A percentile compares a stretch with the other conserved stretches of the same genome.
Conservation (phyloP, 495 filamentous ascomycete genomes). For the Annulohypoxylon maeteangense region DNA sequence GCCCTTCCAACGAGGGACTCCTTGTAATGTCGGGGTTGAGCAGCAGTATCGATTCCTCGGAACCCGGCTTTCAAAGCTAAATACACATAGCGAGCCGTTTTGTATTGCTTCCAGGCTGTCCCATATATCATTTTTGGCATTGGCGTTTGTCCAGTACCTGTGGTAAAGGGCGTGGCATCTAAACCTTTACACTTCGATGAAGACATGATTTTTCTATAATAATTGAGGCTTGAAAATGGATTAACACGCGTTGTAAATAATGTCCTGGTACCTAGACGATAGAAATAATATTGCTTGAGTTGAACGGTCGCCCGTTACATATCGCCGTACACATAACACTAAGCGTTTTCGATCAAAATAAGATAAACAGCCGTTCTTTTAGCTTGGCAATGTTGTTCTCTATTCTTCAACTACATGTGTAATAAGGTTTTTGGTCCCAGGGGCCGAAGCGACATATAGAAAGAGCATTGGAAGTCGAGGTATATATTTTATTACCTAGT, state of each 20-base stretch:
- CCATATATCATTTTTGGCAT: slow-evolving; percentile 78
- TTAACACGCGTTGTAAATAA: background rate
- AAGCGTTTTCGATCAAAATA: background rate
- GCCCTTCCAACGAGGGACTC: slow-evolving; percentile 77
- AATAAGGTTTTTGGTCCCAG: background rate
- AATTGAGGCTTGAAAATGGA: background rate
- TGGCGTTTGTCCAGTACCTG: slow-evolving; percentile 26
- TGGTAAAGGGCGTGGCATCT: background rate
- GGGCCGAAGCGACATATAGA: background rate
- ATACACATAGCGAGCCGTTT: slow-evolving; percentile 72
- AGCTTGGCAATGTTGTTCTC: background rate
- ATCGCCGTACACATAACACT: slow-evolving; percentile 1
- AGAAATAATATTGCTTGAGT: background rate
- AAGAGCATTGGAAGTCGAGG: background rate
- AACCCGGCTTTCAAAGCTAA: slow-evolving; percentile 77
- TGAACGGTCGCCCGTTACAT: background rate
- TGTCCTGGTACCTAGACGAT: background rate
- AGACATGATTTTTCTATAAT: background rate
- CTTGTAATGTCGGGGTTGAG: slow-evolving; percentile 81
- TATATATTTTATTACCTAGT: background rate
- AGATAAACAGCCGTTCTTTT: background rate
- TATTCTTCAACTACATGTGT: background rate
- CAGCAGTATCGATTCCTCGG: slow-evolving; percentile 79
- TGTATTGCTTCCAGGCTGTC: slow-evolving; percentile 88
- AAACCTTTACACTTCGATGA: background rate